These are phyloP conservation scores for Tuber umbilicatum DNA, from an alignment of 495 filamentous ascomycete genomes.

Conservation along the genomic window DNA sequence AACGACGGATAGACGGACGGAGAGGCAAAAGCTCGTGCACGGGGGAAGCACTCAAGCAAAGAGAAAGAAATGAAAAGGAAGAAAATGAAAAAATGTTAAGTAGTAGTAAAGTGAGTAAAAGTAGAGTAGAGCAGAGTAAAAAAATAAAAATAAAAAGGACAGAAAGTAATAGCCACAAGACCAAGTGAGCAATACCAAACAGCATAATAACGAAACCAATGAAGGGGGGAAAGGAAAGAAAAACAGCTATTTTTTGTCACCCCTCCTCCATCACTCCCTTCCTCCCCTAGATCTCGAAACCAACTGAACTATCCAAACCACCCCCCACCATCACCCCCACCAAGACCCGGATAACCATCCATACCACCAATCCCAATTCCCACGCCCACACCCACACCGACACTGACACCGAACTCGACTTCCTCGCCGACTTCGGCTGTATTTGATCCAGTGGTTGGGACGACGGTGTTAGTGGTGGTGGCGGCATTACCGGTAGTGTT, in stretches of 20 bases:
- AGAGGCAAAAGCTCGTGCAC: neutral
- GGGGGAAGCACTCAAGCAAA: neutral
- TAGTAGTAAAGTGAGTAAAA: neutral
- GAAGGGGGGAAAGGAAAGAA: neutral
- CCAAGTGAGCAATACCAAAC: neutral
- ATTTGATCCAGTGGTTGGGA: constrained; percentile 10
- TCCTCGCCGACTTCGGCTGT: constrained; percentile 8
- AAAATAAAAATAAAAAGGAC: neutral
- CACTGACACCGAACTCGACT: constrained; percentile 10
- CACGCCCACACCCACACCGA: constrained; percentile 18
- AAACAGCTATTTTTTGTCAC: neutral
- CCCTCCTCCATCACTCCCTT: neutral
- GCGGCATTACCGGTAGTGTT: neutral
- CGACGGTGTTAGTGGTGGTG: constrained; percentile 17
- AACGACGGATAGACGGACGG: neutral
- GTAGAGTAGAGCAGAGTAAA: neutral
- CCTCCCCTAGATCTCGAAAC: neutral
- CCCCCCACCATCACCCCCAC: constrained; percentile 26
- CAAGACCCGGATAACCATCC: constrained; percentile 24
- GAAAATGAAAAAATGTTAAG: neutral
- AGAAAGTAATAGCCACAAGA: neutral
- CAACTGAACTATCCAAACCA: constrained; percentile 25
- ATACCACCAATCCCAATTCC: constrained; percentile 28
- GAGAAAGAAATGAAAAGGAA: neutral
- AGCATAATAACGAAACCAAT: neutral